phyloP scores from a whole-genome alignment of 1,284 basidiomycete genomes.

The Boletus hoseneyae region DNA sequence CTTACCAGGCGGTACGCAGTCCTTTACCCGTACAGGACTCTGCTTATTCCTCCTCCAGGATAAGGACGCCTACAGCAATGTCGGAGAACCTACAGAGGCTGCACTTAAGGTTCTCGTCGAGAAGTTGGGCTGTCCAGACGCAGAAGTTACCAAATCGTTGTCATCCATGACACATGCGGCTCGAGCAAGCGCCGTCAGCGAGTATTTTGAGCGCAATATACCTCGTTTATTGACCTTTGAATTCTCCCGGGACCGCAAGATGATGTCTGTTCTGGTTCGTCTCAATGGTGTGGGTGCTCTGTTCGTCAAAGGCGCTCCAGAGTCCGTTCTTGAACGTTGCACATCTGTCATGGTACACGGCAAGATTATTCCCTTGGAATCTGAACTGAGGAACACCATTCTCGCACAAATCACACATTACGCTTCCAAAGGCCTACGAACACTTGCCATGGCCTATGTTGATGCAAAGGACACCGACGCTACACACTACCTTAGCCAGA shows the following conservation, averaged over 20 bases:
- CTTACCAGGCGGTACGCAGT: conserved; percentile 70
- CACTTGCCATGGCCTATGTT: conserved; percentile 87
- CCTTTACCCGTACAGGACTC: not conserved
- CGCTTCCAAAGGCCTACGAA: conserved; percentile 81
- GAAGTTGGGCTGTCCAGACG: conserved; percentile 70
- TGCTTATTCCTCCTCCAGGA: conserved; percentile 49
- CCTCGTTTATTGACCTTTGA: conserved; percentile 90
- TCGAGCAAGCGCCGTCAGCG: conserved; percentile 83
- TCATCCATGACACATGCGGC: conserved; percentile 51
- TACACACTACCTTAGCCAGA: conserved; percentile 76
- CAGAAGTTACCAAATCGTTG: conserved; percentile 54
- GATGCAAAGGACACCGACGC: conserved; percentile 77
- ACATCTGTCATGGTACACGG: conserved; percentile 70
- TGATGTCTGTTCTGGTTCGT: conserved; percentile 93
- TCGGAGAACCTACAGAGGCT: conserved; percentile 97
- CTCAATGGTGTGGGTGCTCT: conserved; percentile 61
- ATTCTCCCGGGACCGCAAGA: conserved; percentile 97
- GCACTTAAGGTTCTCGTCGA: conserved; percentile 92
- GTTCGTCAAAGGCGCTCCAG: conserved; percentile 95
- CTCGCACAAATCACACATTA: conserved; percentile 70
- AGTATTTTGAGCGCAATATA: conserved; percentile 73
- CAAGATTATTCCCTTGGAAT: conserved; percentile 61
- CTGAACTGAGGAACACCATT: conserved; percentile 58
- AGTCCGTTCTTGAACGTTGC: conserved; percentile 90
- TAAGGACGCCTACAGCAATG: conserved; percentile 74